phyloP scores from a whole-genome alignment of 2,329 filamentous ascomycete genomes.

The Coleophoma crateriformis region DNA sequence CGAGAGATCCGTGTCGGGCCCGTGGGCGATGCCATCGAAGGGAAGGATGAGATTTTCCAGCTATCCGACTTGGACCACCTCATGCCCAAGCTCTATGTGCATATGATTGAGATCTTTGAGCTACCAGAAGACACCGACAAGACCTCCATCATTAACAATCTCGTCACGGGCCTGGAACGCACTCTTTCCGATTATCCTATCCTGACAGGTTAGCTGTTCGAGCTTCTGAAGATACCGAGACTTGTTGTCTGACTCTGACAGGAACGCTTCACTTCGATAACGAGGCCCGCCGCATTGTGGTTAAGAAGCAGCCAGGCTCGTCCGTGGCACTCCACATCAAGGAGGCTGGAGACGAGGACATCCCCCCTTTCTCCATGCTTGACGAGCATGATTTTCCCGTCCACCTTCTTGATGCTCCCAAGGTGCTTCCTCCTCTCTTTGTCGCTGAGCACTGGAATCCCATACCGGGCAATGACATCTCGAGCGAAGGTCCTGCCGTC shows the following conservation, averaged over 20 bases:
- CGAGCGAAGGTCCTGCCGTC: not conserved
- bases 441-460: conserved; percentile 8
- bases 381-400: conserved; percentile 14
- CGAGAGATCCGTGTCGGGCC: too few species aligned
- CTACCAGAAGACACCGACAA: conserved; percentile 6
- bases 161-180: conserved; percentile 11
- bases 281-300: too few species aligned
- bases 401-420: conserved; percentile 4
- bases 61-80: conserved; percentile 28
- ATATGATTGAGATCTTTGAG: conserved; percentile 14
- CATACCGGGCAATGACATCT: conserved; percentile 5
- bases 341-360: conserved; percentile 2
- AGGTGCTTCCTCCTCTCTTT: conserved; percentile 7
- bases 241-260: too few species aligned
- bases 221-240: too few species aligned
- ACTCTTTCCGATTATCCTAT: conserved; percentile 12
- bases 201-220: conserved; percentile 7
- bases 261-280: too few species aligned
- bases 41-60: conserved; percentile 1
- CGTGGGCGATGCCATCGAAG: too few species aligned
- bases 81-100: conserved; percentile 17
- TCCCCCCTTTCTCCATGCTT: conserved; percentile 12
- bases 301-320: too few species aligned
- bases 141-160: conserved; percentile 7
- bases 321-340: too few species aligned